Evolutionary conservation across 1,139 yeast genomes (phyloP).

Genomic region (Maudiozyma humilis): DNA sequence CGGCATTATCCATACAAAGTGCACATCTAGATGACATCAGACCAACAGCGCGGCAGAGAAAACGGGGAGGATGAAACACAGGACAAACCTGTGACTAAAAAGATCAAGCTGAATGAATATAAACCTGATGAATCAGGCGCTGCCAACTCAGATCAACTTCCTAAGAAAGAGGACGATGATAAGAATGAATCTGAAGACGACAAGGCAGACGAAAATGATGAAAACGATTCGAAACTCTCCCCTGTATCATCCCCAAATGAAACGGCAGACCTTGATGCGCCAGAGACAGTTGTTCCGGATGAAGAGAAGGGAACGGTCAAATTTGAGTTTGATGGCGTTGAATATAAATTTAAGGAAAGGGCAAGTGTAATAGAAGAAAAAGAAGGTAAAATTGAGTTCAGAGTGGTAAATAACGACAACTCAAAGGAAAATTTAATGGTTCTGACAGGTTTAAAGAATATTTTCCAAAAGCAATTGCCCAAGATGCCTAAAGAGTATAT

Average conservation of each 20-base stretch:
- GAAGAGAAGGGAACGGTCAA: constrained; percentile 32
- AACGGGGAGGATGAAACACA: constrained; percentile 17
- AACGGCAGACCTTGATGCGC: constrained; percentile 5
- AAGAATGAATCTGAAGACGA: constrained; percentile 6
- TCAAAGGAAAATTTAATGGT: constrained; percentile 81
- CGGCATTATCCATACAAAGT: no score
- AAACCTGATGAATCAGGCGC: background rate
- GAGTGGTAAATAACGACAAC: constrained; percentile 94
- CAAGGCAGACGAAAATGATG: constrained; percentile 16
- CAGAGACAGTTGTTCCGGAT: constrained; percentile 13
- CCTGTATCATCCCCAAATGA: background rate
- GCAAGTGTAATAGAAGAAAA: constrained; percentile 91
- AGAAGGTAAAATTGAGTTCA: constrained; percentile 83
- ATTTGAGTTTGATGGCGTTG: constrained; percentile 67
- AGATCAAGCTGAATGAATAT: constrained; percentile 1
- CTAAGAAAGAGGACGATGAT: constrained; percentile 12
- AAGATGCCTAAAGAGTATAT: constrained; percentile 98
- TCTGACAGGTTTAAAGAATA: constrained; percentile 87
- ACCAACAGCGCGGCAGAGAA: constrained; percentile 17
- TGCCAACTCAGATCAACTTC: constrained; percentile 6
- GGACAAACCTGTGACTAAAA: background rate
- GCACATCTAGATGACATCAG: constrained; percentile 12
- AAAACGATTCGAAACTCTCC: constrained; percentile 1
- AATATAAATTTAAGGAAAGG: constrained; percentile 79
- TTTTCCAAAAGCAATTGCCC: constrained; percentile 93